Percentiles rank a stretch among this genome's conserved stretches.
Conservation (phyloP, 1,284 basidiomycete species). For the Schizopora paradoxa region DNA sequence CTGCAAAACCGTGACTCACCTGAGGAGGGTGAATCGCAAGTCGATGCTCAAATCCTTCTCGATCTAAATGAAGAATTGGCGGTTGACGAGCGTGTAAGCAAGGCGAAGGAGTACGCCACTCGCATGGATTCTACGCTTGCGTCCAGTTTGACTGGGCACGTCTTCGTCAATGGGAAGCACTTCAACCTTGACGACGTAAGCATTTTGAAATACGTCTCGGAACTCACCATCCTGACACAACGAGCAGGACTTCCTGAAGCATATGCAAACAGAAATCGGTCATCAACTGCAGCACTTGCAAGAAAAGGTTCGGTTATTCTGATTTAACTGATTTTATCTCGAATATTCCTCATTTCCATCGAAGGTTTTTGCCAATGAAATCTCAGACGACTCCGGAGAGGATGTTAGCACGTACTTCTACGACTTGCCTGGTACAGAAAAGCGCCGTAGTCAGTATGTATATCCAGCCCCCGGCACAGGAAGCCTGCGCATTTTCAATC, state of each 20-base stretch:
- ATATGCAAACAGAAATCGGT: constrained; percentile 58
- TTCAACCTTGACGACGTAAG: constrained; percentile 67
- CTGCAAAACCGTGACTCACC: constrained; percentile 29
- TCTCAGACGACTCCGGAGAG: no score
- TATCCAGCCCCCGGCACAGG: constrained; percentile 43
- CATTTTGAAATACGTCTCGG: constrained; percentile 12
- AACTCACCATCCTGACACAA: constrained; percentile 8
- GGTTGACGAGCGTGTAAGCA: constrained; percentile 29
- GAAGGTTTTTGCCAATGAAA: no score
- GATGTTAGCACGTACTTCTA: constrained; percentile 81
- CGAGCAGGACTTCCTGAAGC: constrained; percentile 56
- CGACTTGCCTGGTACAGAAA: constrained; percentile 70
- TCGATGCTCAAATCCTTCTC: constrained; percentile 39
- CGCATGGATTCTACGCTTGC: constrained; percentile 44
- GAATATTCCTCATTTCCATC: no score
- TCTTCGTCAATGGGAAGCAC: constrained; percentile 87
- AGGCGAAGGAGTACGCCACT: constrained; percentile 43
- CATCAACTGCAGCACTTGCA: constrained; percentile 66
- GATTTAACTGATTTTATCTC: no score
- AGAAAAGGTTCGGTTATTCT: constrained; percentile 48
- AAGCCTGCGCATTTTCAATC: constrained; percentile 44
- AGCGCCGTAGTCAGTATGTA: constrained; percentile 69
- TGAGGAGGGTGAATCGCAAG: constrained; percentile 19
- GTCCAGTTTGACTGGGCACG: constrained; percentile 47
- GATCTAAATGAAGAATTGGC: constrained; percentile 26